Conservation (phyloP, 441 rosid genomes). For the Aquilaria agallochum region DNA sequence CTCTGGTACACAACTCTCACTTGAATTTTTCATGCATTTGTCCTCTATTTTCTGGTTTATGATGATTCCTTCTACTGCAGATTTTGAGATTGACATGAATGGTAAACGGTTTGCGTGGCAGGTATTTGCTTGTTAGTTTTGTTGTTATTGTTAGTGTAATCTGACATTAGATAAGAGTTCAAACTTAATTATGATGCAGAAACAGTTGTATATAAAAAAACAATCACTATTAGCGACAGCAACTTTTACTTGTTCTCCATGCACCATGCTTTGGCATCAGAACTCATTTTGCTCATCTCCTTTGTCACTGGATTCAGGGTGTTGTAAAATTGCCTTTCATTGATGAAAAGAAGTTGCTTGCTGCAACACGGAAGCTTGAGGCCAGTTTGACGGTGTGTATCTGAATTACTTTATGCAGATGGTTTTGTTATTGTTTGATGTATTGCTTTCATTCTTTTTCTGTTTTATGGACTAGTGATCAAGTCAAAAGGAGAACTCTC, state of each 20-base stretch:
- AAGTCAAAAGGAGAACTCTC: too few species aligned
- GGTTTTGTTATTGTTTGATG: constrained; percentile 13
- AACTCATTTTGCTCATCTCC: background rate
- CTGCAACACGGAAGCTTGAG: constrained; percentile 87
- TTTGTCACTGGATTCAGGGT: constrained; percentile 54
- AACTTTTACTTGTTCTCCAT: too few species aligned
- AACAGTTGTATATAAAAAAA: too few species aligned
- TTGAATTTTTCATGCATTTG: constrained; percentile 13
- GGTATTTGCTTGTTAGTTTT: constrained; percentile 37
- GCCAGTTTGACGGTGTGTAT: constrained; percentile 65
- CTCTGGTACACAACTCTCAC: constrained; percentile 43
- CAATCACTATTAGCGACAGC: too few species aligned
- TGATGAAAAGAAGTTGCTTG: constrained; percentile 71
- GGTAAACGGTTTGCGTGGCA: constrained; percentile 99
- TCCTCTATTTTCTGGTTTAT: constrained; percentile 13
- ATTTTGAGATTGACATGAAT: constrained; percentile 96
- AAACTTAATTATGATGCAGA: too few species aligned
- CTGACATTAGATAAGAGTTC: too few species aligned
- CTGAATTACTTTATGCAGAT: constrained; percentile 15
- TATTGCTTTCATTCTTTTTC: constrained; percentile 1
- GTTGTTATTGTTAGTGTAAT: background rate
- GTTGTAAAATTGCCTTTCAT: constrained; percentile 94
- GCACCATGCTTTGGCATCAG: too few species aligned
- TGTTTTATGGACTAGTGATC: background rate
- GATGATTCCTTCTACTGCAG: constrained; percentile 35